Evolutionary conservation across 305 asterid genomes (phyloP).

Genomic region (Fraxinus sp.): DNA sequence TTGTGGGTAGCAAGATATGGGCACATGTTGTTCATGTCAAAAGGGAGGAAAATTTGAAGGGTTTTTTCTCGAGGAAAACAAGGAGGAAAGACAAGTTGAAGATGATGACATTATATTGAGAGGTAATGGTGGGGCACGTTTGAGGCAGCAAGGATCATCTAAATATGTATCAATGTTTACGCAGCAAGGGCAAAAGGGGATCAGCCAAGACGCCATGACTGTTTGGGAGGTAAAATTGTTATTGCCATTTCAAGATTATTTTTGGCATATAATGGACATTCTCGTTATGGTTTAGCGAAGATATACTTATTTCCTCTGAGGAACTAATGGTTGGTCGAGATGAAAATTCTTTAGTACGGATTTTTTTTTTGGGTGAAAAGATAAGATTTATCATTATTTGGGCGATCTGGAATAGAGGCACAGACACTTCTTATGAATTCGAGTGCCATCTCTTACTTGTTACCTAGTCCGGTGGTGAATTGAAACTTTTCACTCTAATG

Average conservation of each 20-base stretch:
- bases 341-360: neutral
- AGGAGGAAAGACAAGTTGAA: conserved; percentile 29
- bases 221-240: conserved; percentile 77
- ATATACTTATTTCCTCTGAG: neutral
- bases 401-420: neutral
- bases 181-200: conserved; percentile 75
- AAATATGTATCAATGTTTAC: conserved; percentile 61
- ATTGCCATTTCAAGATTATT: neutral
- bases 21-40: conserved; percentile 89
- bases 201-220: conserved; percentile 91
- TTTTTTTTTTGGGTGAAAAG: neutral
- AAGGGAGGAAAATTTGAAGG: conserved; percentile 38
- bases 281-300: neutral
- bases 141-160: conserved; percentile 76
- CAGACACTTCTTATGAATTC: neutral
- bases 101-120: conserved; percentile 37
- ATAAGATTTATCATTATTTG: neutral
- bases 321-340: neutral
- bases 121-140: conserved; percentile 69
- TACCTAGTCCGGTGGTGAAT: neutral
- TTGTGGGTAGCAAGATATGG: conserved; percentile 51
- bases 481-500: neutral
- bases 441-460: neutral
- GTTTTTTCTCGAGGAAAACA: conserved; percentile 35
- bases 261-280: neutral